Conservation (phyloP, 1,284 basidiomycete genomes). For the Cerioporus squamosus region DNA sequence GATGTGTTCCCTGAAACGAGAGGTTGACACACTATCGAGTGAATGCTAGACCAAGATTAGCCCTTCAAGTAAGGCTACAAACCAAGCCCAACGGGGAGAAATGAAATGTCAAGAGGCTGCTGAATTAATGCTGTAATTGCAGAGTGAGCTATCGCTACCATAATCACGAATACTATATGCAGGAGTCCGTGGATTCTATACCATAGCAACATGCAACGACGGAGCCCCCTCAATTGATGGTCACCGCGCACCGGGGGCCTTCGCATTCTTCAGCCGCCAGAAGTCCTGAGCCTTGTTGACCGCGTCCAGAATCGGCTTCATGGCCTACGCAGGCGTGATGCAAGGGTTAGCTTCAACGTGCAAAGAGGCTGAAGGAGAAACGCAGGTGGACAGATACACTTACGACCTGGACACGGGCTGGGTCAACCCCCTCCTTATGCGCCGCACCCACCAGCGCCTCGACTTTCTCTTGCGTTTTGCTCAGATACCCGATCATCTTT, state of each 20-base stretch:
- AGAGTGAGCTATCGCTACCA: constrained; percentile 10
- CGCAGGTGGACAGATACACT: constrained; percentile 34
- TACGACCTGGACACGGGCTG: constrained; percentile 67
- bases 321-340: constrained; percentile 53
- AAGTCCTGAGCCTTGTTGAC: constrained; percentile 78
- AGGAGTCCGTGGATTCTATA: constrained; percentile 16
- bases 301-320: constrained; percentile 80
- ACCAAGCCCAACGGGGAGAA: background rate
- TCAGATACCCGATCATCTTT: constrained; percentile 86
- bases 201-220: constrained; percentile 1
- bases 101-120: background rate
- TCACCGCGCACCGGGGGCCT: constrained; percentile 20
- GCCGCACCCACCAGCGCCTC: constrained; percentile 74
- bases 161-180: constrained; percentile 11
- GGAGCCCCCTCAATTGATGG: background rate
- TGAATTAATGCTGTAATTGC: constrained; percentile 14
- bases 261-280: constrained; percentile 43
- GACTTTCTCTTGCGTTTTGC: constrained; percentile 81
- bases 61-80: too few relatives aligned
- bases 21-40: too few relatives aligned
- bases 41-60: too few relatives aligned
- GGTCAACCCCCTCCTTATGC: constrained; percentile 64
- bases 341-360: background rate
- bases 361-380: background rate
- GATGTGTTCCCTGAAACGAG: too few relatives aligned